Evolutionary conservation across 139 green algal genomes (phyloP).

Genomic region (Dunaliella sp.): DNA sequence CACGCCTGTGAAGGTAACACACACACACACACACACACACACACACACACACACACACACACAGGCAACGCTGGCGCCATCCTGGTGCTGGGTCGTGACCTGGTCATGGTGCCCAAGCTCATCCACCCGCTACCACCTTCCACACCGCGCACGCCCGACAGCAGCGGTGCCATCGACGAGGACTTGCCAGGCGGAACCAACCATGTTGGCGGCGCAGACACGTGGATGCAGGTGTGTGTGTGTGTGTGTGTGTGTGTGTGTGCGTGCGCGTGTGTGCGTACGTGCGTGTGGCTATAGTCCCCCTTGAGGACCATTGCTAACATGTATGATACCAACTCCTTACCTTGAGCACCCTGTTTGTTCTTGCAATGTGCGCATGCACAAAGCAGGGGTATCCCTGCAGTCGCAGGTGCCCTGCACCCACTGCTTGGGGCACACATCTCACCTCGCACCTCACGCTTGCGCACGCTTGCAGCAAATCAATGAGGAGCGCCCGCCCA

Average conservation of each 20-base stretch:
- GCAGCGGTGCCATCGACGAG: conserved; percentile 35
- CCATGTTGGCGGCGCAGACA: conserved; percentile 39
- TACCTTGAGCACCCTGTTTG: too few relatives aligned
- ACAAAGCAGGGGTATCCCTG: too few relatives aligned
- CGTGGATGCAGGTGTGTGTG: conserved; percentile 62
- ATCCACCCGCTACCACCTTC: conserved; percentile 97
- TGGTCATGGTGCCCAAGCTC: conserved; percentile 98
- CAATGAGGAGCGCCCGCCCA: conserved; percentile 91
- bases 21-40: conserved; percentile 4
- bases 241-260: too few relatives aligned
- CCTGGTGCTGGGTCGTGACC: conserved; percentile 91
- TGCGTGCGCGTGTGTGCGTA: too few relatives aligned
- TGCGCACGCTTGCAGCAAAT: conserved; percentile 45
- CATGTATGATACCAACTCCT: too few relatives aligned
- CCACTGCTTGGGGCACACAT: too few relatives aligned
- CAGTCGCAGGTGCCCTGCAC: too few relatives aligned
- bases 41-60: neutral
- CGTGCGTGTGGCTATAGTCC: too few relatives aligned
- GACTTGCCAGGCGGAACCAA: conserved; percentile 14
- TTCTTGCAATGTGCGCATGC: too few relatives aligned
- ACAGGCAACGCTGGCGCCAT: conserved; percentile 95
- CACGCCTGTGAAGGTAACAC: neutral
- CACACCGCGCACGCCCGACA: conserved; percentile 62
- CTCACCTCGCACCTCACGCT: too few relatives aligned
- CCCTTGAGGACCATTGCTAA: too few relatives aligned